Percentiles rank a stretch among this genome's conserved stretches.
phyloP scores from a whole-genome alignment of 768 basidiomycete species.

The Auriscalpium microsporum region DNA sequence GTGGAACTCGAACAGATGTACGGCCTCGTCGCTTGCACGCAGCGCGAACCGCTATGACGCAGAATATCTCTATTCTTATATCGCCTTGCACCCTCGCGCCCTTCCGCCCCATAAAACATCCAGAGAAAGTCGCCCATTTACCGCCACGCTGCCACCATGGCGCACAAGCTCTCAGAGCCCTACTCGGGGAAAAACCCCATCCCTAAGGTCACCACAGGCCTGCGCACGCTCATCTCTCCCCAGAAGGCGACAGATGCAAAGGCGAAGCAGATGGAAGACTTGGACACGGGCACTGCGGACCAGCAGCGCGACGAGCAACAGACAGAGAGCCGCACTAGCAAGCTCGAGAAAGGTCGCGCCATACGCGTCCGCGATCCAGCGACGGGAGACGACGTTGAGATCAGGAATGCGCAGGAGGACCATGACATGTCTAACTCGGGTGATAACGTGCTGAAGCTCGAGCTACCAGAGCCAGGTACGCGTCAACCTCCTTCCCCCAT shows the following conservation, averaged over 20 bases:
- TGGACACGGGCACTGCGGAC: background rate
- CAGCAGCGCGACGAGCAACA: conserved; percentile 18
- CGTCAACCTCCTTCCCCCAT: background rate
- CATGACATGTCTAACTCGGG: conserved; percentile 16
- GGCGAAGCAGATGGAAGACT: conserved; percentile 21
- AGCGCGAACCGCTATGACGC: background rate
- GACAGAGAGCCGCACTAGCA: conserved; percentile 17
- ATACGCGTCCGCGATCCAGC: conserved; percentile 38
- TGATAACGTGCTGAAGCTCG: conserved; percentile 22
- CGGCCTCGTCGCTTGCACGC: background rate
- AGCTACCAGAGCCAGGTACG: conserved; percentile 24
- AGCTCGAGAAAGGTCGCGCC: conserved; percentile 22
- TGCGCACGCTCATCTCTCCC: conserved; percentile 23
- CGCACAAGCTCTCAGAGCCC: conserved; percentile 21
- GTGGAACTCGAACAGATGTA: background rate
- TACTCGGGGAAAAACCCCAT: conserved; percentile 28
- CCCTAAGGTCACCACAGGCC: conserved; percentile 22
- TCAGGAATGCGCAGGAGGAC: conserved; percentile 34
- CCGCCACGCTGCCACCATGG: conserved; percentile 11
- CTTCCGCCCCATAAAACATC: background rate
- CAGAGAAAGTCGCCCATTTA: no score
- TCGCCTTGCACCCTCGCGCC: background rate
- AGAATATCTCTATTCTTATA: background rate
- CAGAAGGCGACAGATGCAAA: conserved; percentile 23
- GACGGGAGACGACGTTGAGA: conserved; percentile 40